Evolutionary conservation across 2,329 filamentous ascomycete species (phyloP).

Genomic region (Aspergillus quadrilineatus): DNA sequence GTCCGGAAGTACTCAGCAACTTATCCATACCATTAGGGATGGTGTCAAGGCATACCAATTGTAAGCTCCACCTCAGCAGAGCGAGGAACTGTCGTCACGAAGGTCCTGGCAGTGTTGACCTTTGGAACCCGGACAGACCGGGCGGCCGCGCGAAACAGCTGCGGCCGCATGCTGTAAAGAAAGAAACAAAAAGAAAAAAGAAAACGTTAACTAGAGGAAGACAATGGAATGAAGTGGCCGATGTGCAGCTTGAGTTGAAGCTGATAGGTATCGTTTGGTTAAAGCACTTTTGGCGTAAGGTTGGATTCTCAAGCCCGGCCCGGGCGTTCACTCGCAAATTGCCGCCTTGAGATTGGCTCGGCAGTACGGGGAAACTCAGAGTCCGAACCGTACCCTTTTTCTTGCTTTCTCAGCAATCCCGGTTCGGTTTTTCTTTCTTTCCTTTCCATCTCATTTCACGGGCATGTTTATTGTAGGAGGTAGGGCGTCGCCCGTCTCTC

Average conservation of each 20-base stretch:
- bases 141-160: slow-evolving; percentile 62
- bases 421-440: slow-evolving; percentile 25
- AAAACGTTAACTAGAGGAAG: slow-evolving; percentile 10
- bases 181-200: not conserved
- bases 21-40: slow-evolving; percentile 50
- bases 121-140: slow-evolving; percentile 54
- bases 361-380: slow-evolving; percentile 29
- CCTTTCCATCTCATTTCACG: slow-evolving; percentile 56
- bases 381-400: slow-evolving; percentile 28
- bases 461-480: slow-evolving; percentile 67
- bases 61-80: slow-evolving; percentile 95
- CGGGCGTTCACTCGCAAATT: slow-evolving; percentile 38
- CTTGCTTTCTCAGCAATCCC: slow-evolving; percentile 18
- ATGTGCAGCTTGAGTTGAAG: slow-evolving; percentile 23
- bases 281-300: slow-evolving; percentile 30
- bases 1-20: slow-evolving; percentile 36
- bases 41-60: slow-evolving; percentile 63
- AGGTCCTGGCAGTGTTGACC: slow-evolving; percentile 68
- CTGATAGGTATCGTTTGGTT: slow-evolving; percentile 19
- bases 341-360: slow-evolving; percentile 39
- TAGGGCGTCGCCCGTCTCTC: slow-evolving; percentile 48
- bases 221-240: slow-evolving; percentile 15
- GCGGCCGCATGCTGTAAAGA: slow-evolving; percentile 61
- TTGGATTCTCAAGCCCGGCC: slow-evolving; percentile 33
- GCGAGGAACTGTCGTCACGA: slow-evolving; percentile 75